A percentile compares a stretch with the other conserved stretches of the same genome.
Evolutionary conservation across 768 basidiomycete species (phyloP).

Genomic region (Termitomyces sp.): DNA sequence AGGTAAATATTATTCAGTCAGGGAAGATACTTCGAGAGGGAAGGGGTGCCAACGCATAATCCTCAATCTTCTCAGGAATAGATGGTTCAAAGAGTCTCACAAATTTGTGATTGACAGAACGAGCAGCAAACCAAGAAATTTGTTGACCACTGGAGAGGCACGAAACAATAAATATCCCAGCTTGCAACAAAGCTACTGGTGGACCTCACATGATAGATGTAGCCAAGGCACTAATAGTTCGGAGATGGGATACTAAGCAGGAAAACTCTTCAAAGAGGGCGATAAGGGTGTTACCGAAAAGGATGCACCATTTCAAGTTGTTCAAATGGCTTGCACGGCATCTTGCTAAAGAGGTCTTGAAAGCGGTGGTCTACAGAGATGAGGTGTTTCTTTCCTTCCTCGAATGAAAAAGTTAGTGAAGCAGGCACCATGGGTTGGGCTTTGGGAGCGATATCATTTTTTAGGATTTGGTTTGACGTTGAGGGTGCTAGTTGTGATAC

Average conservation of each 20-base stretch:
- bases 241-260: conserved; percentile 2
- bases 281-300: conserved; percentile 53
- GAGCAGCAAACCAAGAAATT: conserved; percentile 84
- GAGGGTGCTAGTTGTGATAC: background rate
- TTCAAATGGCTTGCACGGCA: conserved; percentile 77
- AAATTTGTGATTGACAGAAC: conserved; percentile 80
- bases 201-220: conserved; percentile 65
- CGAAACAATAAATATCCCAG: background rate
- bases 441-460: conserved; percentile 9
- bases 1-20: background rate
- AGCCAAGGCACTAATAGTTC: conserved; percentile 54
- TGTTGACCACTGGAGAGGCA: conserved; percentile 57
- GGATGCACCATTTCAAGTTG: conserved; percentile 75
- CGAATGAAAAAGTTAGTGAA: conserved; percentile 70
- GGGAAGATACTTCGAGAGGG: conserved; percentile 6
- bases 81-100: conserved; percentile 69
- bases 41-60: conserved; percentile 38
- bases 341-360: conserved; percentile 56
- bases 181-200: background rate
- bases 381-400: conserved; percentile 72
- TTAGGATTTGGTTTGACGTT: conserved; percentile 9
- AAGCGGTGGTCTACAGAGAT: conserved; percentile 68
- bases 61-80: conserved; percentile 63
- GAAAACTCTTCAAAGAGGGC: background rate
- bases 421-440: conserved; percentile 56